A percentile compares a stretch with the other conserved stretches of the same genome.
Conservation (phyloP, 306 rosid genomes). For the Castanea sativa region DNA sequence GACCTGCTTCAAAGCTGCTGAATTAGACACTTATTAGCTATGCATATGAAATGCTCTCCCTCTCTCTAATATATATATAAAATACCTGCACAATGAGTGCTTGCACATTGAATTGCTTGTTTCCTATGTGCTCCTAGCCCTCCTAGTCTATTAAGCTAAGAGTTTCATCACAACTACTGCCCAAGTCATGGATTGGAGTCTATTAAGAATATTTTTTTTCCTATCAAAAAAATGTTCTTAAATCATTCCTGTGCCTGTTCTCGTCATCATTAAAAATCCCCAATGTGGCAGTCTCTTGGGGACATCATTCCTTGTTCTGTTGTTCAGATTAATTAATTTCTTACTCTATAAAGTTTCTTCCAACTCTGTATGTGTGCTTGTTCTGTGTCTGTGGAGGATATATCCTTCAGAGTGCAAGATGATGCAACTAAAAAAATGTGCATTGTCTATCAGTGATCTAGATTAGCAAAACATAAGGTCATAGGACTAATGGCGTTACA, state of each 20-base stretch:
- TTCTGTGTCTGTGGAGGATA: too few relatives aligned
- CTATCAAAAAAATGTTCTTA: too few relatives aligned
- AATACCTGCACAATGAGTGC: neutral
- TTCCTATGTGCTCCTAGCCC: neutral
- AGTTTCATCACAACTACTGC: neutral
- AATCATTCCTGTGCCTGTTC: neutral
- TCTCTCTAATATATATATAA: too few relatives aligned
- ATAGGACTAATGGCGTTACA: neutral
- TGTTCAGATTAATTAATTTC: too few relatives aligned
- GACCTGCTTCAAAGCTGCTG: neutral
- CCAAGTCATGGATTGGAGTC: neutral
- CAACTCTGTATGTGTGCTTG: too few relatives aligned
- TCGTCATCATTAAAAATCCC: neutral
- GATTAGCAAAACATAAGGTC: neutral
- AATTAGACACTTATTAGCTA: too few relatives aligned
- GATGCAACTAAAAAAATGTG: neutral
- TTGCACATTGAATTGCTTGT: neutral
- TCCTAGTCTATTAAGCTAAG: neutral
- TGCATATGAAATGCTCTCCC: too few relatives aligned
- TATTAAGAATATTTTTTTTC: too few relatives aligned
- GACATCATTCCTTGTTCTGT: too few relatives aligned
- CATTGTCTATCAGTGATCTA: neutral
- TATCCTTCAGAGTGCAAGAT: neutral
- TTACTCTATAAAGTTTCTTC: too few relatives aligned
- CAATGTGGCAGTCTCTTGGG: neutral